These are phyloP conservation scores for Quercus cerris DNA, from an alignment of 306 rosid genomes.

Conservation along the genomic window DNA sequence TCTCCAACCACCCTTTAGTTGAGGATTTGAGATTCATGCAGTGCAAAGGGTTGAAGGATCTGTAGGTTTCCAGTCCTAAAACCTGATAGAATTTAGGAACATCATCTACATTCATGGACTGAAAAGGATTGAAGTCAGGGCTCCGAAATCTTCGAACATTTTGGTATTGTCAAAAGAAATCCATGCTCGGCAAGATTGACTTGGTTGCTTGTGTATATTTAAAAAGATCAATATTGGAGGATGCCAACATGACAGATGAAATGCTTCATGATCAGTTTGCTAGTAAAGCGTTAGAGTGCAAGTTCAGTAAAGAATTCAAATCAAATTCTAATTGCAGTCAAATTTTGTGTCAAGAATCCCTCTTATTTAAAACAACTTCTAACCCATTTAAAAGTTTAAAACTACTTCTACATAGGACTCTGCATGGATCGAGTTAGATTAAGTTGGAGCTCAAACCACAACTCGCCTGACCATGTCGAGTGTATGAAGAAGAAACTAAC, in stretches of 20 bases:
- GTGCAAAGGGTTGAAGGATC: conserved; percentile 35
- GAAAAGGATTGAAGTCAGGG: conserved; percentile 27
- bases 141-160: conserved; percentile 46
- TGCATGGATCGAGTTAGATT: too few relatives aligned
- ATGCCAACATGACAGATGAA: conserved; percentile 33
- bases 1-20: conserved; percentile 35
- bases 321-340: too few relatives aligned
- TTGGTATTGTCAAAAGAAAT: conserved; percentile 40
- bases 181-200: conserved; percentile 29
- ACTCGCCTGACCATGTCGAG: too few relatives aligned
- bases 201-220: conserved; percentile 36
- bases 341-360: too few relatives aligned
- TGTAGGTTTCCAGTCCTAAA: conserved; percentile 13
- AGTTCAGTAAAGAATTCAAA: too few relatives aligned
- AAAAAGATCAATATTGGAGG: conserved; percentile 47
- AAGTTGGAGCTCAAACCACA: too few relatives aligned
- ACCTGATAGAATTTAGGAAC: conserved; percentile 31
- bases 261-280: conserved; percentile 4
- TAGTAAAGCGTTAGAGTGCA: too few relatives aligned
- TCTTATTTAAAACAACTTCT: too few relatives aligned
- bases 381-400: too few relatives aligned
- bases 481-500: too few relatives aligned
- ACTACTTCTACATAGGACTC: too few relatives aligned
- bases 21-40: conserved; percentile 48
- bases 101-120: conserved; percentile 20